phyloP scores from a whole-genome alignment of 176 grass and related monocot species.

The Paspalum vaginatum region DNA sequence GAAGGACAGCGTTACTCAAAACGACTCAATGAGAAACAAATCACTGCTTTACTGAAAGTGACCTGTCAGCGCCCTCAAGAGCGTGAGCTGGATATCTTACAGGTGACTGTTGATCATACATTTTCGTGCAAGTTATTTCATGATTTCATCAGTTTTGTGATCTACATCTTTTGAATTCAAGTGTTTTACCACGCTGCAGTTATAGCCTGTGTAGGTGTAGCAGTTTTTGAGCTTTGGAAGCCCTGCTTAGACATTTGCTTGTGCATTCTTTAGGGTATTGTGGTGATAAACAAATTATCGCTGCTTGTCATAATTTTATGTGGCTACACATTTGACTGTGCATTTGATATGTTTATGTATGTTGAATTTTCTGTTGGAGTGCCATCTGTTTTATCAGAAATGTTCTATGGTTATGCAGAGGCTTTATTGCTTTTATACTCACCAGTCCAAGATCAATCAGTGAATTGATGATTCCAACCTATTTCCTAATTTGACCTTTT shows the following conservation, averaged over 20 bases:
- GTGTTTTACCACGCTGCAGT: not conserved
- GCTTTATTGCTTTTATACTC: slow-evolving; percentile 7
- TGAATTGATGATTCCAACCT: slow-evolving; percentile 13
- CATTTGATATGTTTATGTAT: not conserved
- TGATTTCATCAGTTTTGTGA: not conserved
- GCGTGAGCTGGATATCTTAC: slow-evolving; percentile 77
- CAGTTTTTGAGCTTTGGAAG: not conserved
- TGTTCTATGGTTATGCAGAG: not conserved
- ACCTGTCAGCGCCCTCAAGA: slow-evolving; percentile 87
- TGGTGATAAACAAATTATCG: not conserved
- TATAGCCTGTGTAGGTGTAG: not conserved
- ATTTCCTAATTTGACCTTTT: not conserved
- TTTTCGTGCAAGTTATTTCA: slow-evolving; percentile 27
- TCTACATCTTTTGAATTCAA: not conserved
- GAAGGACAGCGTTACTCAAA: slow-evolving; percentile 91
- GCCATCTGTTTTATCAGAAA: slow-evolving; percentile 6
- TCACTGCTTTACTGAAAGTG: slow-evolving; percentile 85
- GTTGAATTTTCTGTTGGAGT: not conserved
- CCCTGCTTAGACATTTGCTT: not conserved
- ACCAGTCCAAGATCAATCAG: not conserved
- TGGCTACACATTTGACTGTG: not conserved
- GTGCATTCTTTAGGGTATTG: not conserved
- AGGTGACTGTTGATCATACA: slow-evolving; percentile 45
- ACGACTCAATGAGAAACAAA: slow-evolving; percentile 91
- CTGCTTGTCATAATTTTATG: not conserved